Percentiles rank a stretch among this genome's conserved stretches.
Conservation (phyloP, 208 protist genomes). For the Leishmania mexicana region DNA sequence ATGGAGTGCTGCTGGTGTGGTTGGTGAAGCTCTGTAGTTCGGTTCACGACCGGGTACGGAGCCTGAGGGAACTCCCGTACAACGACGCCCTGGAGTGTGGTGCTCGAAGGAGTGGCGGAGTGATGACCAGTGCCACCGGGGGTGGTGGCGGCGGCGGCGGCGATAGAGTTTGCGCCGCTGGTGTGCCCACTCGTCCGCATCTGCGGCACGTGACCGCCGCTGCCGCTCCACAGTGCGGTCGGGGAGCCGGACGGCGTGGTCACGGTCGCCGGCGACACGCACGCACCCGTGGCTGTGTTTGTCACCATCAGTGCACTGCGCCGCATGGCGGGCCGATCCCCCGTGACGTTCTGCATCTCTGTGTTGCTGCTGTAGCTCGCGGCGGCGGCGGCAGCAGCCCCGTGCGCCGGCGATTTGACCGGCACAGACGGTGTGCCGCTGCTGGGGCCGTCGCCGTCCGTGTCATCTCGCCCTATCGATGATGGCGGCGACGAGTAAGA, state of each 20-base stretch:
- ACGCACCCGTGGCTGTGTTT: constrained; percentile 38
- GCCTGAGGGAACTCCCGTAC: constrained; percentile 8
- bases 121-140: background rate
- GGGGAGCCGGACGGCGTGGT: constrained; percentile 24
- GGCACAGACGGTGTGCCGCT: background rate
- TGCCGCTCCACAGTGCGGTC: constrained; percentile 2
- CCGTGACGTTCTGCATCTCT: background rate
- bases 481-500: background rate
- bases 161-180: background rate
- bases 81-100: background rate
- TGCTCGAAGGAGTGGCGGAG: background rate
- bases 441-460: background rate
- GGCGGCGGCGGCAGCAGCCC: background rate
- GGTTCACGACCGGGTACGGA: background rate
- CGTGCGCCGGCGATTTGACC: background rate
- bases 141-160: background rate
- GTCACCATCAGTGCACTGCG: constrained; percentile 37
- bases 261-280: constrained; percentile 18
- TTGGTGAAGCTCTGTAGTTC: background rate
- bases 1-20: background rate
- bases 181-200: background rate
- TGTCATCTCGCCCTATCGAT: constrained; percentile 2
- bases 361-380: background rate
- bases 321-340: constrained; percentile 5
- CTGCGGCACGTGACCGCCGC: background rate